phyloP scores from a whole-genome alignment of 2,329 filamentous ascomycete genomes.

The Sarocladium kiliense region DNA sequence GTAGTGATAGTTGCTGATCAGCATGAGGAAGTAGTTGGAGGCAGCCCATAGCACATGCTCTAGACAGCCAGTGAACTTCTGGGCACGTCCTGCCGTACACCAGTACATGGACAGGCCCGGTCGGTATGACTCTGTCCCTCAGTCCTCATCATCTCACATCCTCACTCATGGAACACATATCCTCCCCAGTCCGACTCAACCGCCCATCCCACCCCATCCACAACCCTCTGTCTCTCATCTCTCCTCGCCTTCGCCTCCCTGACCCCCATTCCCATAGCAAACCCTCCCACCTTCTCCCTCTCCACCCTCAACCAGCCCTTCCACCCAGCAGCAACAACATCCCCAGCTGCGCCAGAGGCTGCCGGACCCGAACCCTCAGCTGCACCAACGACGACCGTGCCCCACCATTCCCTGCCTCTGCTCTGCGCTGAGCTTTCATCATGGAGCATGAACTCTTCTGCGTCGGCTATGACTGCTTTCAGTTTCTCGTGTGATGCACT shows the following conservation, averaged over 20 bases:
- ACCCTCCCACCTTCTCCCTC: constrained; percentile 33
- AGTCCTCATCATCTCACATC: no score
- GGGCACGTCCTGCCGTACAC: no score
- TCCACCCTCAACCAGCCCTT: constrained; percentile 50
- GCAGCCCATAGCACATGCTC: no score
- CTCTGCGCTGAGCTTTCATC: constrained; percentile 32
- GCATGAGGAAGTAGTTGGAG: no score
- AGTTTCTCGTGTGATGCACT: constrained; percentile 19
- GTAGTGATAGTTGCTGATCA: no score
- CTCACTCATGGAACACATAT: constrained; percentile 35
- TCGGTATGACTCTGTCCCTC: no score
- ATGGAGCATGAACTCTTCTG: constrained; percentile 47
- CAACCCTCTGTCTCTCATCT: constrained; percentile 30
- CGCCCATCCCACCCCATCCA: constrained; percentile 40
- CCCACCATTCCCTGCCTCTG: constrained; percentile 48
- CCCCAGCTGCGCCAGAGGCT: no score
- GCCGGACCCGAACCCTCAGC: constrained; percentile 18
- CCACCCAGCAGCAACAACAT: constrained; percentile 25
- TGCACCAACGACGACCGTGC: constrained; percentile 48
- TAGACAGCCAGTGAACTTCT: no score
- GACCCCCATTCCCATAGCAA: constrained; percentile 31
- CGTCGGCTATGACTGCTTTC: constrained; percentile 31
- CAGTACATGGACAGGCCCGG: no score
- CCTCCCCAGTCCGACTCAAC: constrained; percentile 45
- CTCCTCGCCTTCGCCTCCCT: constrained; percentile 41